Evolutionary conservation across 768 basidiomycete species (phyloP).

Genomic region (Russula compacta): DNA sequence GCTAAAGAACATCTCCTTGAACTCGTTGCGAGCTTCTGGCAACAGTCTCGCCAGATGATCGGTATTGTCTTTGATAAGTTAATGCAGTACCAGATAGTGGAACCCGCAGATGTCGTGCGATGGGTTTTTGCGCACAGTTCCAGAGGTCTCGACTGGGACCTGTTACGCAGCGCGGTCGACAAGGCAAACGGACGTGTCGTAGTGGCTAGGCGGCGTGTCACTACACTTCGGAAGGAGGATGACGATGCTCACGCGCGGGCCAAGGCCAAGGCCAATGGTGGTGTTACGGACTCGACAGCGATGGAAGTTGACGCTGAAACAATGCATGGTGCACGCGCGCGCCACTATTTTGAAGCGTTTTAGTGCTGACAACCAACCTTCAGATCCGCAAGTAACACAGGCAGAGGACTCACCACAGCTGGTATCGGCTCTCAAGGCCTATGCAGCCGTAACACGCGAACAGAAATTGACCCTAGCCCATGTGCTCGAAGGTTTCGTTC

Average conservation of each 20-base stretch:
- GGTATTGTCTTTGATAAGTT: conserved; percentile 94
- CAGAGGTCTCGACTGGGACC: conserved; percentile 71
- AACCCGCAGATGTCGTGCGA: conserved; percentile 81
- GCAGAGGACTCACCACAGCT: conserved; percentile 56
- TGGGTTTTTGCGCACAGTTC: conserved; percentile 69
- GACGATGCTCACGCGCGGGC: conserved; percentile 74
- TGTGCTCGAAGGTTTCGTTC: conserved; percentile 70
- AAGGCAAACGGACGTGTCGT: conserved; percentile 87
- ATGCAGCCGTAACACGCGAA: conserved; percentile 62
- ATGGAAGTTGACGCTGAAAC: conserved; percentile 70
- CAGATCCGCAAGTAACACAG: conserved; percentile 35
- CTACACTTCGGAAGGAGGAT: conserved; percentile 74
- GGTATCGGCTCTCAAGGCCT: conserved; percentile 65
- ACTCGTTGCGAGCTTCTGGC: conserved; percentile 74
- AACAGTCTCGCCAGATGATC: conserved; percentile 75
- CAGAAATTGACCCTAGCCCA: conserved; percentile 64
- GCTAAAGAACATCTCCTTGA: conserved; percentile 65
- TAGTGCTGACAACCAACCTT: neutral
- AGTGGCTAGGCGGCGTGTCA: conserved; percentile 65
- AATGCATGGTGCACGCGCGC: conserved; percentile 40
- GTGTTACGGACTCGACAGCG: conserved; percentile 34
- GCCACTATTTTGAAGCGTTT: neutral
- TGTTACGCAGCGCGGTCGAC: conserved; percentile 73
- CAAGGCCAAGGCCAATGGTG: conserved; percentile 45
- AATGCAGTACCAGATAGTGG: conserved; percentile 97